Percentiles rank a stretch among this genome's conserved stretches.
Evolutionary conservation across 495 filamentous ascomycete genomes (phyloP).

Genomic region (Trichoderma reesei): DNA sequence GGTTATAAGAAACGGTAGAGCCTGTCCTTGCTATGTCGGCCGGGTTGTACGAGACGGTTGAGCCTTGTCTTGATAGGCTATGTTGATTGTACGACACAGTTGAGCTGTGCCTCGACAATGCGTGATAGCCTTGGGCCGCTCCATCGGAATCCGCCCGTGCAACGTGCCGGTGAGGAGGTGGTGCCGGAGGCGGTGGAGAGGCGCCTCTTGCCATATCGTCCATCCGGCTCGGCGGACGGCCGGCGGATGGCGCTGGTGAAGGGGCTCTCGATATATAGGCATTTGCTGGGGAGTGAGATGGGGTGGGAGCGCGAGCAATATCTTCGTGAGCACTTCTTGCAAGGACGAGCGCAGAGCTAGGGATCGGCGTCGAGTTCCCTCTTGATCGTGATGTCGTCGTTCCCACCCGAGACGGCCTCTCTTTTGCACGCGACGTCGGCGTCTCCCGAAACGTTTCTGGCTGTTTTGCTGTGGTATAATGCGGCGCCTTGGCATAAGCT

Average conservation of each 20-base stretch:
- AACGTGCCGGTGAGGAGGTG: slow-evolving; percentile 42
- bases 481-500: slow-evolving; percentile 51
- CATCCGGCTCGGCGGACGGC: slow-evolving; percentile 18
- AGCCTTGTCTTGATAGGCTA: background rate
- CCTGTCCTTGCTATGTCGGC: background rate
- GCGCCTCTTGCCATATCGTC: slow-evolving; percentile 16
- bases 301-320: slow-evolving; percentile 24
- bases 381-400: slow-evolving; percentile 22
- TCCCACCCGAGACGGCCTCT: slow-evolving; percentile 24
- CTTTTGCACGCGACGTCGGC: background rate
- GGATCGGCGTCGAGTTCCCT: slow-evolving; percentile 21
- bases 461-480: slow-evolving; percentile 41
- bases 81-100: background rate
- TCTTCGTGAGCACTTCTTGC: slow-evolving; percentile 18
- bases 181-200: slow-evolving; percentile 43
- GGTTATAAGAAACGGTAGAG: background rate
- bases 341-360: slow-evolving; percentile 13
- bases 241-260: slow-evolving; percentile 43
- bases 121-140: background rate
- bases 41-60: background rate
- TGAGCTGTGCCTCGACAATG: slow-evolving; percentile 14
- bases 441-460: slow-evolving; percentile 32
- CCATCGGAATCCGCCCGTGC: background rate
- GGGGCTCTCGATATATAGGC: slow-evolving; percentile 39
- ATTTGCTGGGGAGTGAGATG: slow-evolving; percentile 37